Conservation (phyloP, 352 stramenopile genomes). For the Phytophthora fragariae region DNA sequence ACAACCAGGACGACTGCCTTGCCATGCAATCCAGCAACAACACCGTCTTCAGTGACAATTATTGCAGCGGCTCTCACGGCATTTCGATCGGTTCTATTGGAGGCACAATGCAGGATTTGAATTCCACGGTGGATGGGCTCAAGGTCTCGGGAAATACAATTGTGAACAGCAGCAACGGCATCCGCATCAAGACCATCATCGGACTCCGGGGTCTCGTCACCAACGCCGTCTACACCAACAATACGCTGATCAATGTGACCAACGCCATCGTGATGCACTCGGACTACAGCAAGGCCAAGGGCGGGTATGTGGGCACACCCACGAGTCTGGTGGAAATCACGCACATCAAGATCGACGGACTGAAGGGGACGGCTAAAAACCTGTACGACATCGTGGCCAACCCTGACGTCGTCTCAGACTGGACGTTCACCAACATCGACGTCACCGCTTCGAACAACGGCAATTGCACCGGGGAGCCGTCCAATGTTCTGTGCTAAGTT, state of each 20-base stretch:
- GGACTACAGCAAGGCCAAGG: conserved; percentile 4
- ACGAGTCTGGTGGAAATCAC: not conserved
- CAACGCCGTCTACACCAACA: not conserved
- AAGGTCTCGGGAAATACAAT: conserved; percentile 13
- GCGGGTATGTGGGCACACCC: not conserved
- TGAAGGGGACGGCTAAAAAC: not conserved
- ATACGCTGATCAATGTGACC: not conserved
- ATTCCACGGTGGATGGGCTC: not conserved
- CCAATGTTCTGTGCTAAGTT: not conserved
- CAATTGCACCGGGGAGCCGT: not conserved
- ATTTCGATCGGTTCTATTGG: conserved; percentile 17
- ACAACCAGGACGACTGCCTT: conserved; percentile 2
- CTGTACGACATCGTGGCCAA: not conserved
- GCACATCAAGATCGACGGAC: not conserved
- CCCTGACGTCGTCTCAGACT: not conserved
- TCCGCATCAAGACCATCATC: conserved; percentile 8
- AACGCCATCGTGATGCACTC: conserved; percentile 5
- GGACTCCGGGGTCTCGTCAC: conserved; percentile 9
- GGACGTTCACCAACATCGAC: not conserved
- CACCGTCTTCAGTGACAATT: conserved; percentile 2
- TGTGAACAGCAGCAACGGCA: conserved; percentile 18
- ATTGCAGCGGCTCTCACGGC: conserved; percentile 16
- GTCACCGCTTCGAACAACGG: not conserved
- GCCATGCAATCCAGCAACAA: conserved; percentile 5
- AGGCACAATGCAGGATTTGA: not conserved